Conservation (phyloP, 768 basidiomycete genomes). For the Mycena epipterygia region DNA sequence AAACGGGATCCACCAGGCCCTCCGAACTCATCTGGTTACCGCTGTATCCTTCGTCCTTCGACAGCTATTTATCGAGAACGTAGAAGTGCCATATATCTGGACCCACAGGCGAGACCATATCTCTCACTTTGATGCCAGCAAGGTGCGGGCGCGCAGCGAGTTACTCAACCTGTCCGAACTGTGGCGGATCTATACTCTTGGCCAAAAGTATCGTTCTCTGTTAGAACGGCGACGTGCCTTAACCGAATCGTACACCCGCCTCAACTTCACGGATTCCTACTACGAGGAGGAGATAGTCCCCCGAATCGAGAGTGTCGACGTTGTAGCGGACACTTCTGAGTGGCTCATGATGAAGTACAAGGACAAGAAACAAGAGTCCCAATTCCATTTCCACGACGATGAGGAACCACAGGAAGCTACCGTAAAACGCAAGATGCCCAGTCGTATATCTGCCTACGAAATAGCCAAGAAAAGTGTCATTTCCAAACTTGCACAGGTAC, state of each 20-base stretch:
- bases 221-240: constrained; percentile 79
- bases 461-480: constrained; percentile 85
- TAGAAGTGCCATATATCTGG: constrained; percentile 97
- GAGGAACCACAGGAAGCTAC: constrained; percentile 63
- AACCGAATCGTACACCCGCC: constrained; percentile 72
- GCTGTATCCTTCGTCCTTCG: constrained; percentile 86
- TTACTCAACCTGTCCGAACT: constrained; percentile 85
- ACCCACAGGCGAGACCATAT: constrained; percentile 94
- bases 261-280: constrained; percentile 80
- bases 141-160: constrained; percentile 72
- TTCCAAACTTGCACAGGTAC: constrained; percentile 83
- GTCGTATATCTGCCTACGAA: constrained; percentile 87
- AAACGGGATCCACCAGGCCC: constrained; percentile 69
- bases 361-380: constrained; percentile 71
- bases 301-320: constrained; percentile 85
- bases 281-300: constrained; percentile 79
- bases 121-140: constrained; percentile 80
- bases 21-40: constrained; percentile 77
- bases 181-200: constrained; percentile 93
- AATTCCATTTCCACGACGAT: constrained; percentile 81
- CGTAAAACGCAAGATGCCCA: constrained; percentile 85
- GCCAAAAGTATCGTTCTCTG: constrained; percentile 91
- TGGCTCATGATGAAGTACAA: constrained; percentile 92
- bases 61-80: constrained; percentile 88
- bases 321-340: constrained; percentile 91